phyloP scores from a whole-genome alignment of 2,329 filamentous ascomycete genomes.

The Thermothelomyces thermophilus region DNA sequence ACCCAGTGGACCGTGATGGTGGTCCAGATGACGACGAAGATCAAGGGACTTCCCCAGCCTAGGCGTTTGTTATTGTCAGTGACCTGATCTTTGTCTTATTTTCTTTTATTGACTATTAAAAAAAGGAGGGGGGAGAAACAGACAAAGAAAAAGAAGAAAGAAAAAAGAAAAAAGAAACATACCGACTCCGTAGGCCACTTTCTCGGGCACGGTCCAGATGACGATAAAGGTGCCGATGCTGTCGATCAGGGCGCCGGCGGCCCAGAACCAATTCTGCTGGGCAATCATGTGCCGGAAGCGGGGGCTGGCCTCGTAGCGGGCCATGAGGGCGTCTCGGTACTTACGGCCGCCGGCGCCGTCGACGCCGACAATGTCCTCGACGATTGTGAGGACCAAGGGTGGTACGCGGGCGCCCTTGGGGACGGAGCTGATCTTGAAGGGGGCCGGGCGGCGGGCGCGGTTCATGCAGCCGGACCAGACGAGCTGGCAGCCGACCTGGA shows the following conservation, averaged over 20 bases:
- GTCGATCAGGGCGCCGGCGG: slow-evolving; percentile 41
- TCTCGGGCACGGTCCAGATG: slow-evolving; percentile 41
- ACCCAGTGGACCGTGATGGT: slow-evolving; percentile 21
- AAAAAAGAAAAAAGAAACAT: slow-evolving; percentile 14
- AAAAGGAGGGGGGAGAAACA: background rate
- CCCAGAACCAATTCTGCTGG: slow-evolving; percentile 52
- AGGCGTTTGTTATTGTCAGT: background rate
- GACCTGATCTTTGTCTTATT: background rate
- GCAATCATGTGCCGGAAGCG: slow-evolving; percentile 48
- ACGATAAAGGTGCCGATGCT: slow-evolving; percentile 41
- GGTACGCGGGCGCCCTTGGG: slow-evolving; percentile 52
- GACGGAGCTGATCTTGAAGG: slow-evolving; percentile 58
- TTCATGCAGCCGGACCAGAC: slow-evolving; percentile 36
- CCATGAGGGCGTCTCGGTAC: slow-evolving; percentile 44
- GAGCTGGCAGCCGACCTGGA: slow-evolving; percentile 39
- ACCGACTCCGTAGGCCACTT: slow-evolving; percentile 41
- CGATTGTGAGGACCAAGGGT: slow-evolving; percentile 57
- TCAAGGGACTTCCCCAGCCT: slow-evolving; percentile 24
- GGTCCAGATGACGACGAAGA: slow-evolving; percentile 21
- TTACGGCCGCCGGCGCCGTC: slow-evolving; percentile 54
- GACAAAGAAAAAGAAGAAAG: background rate
- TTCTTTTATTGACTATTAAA: background rate
- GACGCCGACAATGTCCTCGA: slow-evolving; percentile 62
- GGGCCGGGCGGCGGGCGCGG: slow-evolving; percentile 35
- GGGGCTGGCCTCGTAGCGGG: slow-evolving; percentile 47